A percentile compares a stretch with the other conserved stretches of the same genome.
Evolutionary conservation across 1,284 basidiomycete genomes (phyloP).

Genomic region (Naganishia sp.): DNA sequence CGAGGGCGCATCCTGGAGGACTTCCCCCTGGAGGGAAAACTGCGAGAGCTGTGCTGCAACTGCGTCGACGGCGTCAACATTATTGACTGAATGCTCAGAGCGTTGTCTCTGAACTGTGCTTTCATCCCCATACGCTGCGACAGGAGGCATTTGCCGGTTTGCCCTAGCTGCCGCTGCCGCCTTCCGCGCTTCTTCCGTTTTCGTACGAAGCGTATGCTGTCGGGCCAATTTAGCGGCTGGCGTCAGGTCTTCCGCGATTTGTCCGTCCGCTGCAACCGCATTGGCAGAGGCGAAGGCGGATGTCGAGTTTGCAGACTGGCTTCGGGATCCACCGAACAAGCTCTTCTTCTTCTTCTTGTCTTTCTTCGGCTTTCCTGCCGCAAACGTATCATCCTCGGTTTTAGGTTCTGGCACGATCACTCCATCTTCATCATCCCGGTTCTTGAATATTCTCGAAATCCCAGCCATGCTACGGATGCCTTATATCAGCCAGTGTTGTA

Average conservation of each 20-base stretch:
- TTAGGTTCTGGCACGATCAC: constrained; percentile 54
- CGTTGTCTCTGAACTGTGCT: constrained; percentile 36
- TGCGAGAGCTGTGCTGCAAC: constrained; percentile 21
- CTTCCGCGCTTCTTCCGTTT: constrained; percentile 61
- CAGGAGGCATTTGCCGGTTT: constrained; percentile 44
- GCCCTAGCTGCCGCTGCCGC: constrained; percentile 58
- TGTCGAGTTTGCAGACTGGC: constrained; percentile 67
- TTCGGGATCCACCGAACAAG: constrained; percentile 57
- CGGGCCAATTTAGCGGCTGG: constrained; percentile 89
- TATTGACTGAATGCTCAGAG: background rate
- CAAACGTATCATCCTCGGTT: constrained; percentile 39
- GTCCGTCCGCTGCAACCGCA: constrained; percentile 62
- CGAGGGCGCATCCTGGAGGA: constrained; percentile 42
- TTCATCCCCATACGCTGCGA: constrained; percentile 61
- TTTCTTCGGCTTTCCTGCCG: constrained; percentile 53
- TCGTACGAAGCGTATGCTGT: constrained; percentile 71
- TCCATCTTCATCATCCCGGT: constrained; percentile 68
- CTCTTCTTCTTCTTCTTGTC: constrained; percentile 41
- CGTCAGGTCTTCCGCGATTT: constrained; percentile 73
- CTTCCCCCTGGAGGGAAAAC: constrained; percentile 4
- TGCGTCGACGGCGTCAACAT: constrained; percentile 7
- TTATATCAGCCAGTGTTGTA: background rate
- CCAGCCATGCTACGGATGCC: constrained; percentile 65
- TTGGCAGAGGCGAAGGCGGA: constrained; percentile 85
- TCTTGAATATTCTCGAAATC: constrained; percentile 92